Base-by-base conservation (phyloP, 371 early-diverging fungal genomes). In the Conidiobolus incongruus region DNA sequence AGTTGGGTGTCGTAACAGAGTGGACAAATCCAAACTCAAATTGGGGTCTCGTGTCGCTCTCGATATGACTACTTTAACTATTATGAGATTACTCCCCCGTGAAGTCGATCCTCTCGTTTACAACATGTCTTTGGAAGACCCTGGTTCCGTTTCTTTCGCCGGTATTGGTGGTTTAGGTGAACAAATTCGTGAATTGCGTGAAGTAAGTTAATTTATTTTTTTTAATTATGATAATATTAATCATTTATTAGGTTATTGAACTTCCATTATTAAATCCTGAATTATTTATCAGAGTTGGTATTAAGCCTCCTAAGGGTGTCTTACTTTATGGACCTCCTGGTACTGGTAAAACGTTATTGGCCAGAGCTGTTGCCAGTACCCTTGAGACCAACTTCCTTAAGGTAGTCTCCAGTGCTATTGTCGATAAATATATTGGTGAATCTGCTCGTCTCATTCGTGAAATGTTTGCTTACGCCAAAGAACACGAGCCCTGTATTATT, bases 381-480 rank as follows among this genome's bases (percentile, higher is more conserved):
- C 58, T 97, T 35, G 93, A 95, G 56, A 91, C 86, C 48, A 94
- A 90, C 53, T 99, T 98, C 56, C 59, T 98, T 28, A 94, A 95
- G 56, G 91, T 98, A 0, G 95, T 97, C 0, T 82, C 87, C 17
- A 82, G 83, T 59, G 94, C 97, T 5, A 88, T 98, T 54, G 96
- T 98, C n/a, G 98, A 98, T 66, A 97, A 97, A 63, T 97, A 97
- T 60, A 96, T 97, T 61, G 98, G 98, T 51, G 99, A 99, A 63
- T 85, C 86, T 59, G 90, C 93, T 36, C 68, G 98, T 51, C 66
- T 99, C 47, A 81, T 98, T 44, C 70, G 98, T 47, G 98, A 97
- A 63, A 98, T 99, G 98, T 98, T 99, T 76, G 86, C 78, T 76
- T 99, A 98, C 62, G 99, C 99, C 32, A 83, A 81, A 53, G 90